Conservation (phyloP, 345 rosid genomes). For the Eucalyptus caleyi region DNA sequence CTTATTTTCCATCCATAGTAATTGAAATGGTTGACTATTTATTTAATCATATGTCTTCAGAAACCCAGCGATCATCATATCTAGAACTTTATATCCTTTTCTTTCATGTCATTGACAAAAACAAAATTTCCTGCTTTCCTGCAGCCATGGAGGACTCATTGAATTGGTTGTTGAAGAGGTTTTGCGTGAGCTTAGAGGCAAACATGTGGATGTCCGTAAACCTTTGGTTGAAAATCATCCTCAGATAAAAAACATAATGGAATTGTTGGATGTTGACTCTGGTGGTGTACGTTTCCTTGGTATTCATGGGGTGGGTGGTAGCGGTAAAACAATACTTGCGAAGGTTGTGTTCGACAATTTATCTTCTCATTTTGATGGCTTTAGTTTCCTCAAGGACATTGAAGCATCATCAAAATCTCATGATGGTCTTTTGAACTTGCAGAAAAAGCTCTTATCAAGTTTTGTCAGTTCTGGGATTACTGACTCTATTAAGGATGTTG, state of each 20-base stretch:
- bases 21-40: neutral
- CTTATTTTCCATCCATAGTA: neutral
- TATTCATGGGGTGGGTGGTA: neutral
- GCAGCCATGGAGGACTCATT: neutral
- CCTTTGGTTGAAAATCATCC: neutral
- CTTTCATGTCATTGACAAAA: neutral
- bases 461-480: neutral
- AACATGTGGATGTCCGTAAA: neutral
- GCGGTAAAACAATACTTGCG: neutral
- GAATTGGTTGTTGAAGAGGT: neutral
- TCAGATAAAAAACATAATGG: neutral
- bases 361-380: neutral
- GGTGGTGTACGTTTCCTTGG: neutral
- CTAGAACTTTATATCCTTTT: neutral
- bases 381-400: neutral
- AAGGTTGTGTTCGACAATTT: neutral
- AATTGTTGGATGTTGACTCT: neutral
- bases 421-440: neutral
- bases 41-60: neutral
- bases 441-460: neutral
- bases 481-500: neutral
- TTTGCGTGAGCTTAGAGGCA: neutral
- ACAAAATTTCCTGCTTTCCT: neutral
- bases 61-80: neutral
- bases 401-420: neutral